Evolutionary conservation across 2,329 filamentous ascomycete species (phyloP).

Genomic region (Alternaria solani): DNA sequence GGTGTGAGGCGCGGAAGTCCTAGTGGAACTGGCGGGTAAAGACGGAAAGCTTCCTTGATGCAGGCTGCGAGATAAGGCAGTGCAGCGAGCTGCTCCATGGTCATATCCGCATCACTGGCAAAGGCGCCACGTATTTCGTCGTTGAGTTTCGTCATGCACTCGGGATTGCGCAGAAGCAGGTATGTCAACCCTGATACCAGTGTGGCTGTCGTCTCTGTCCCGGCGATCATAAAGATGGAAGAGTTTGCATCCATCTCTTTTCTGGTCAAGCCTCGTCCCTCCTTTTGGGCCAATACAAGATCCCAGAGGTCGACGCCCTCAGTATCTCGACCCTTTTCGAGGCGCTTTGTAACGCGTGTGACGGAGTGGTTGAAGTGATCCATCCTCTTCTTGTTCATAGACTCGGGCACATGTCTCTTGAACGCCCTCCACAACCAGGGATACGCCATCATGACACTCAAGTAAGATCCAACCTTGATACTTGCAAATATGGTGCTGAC

Average conservation of each 20-base stretch:
- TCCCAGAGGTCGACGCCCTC: constrained; percentile 52
- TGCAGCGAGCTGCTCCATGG: constrained; percentile 36
- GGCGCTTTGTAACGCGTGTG: constrained; percentile 39
- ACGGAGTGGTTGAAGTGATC: constrained; percentile 32
- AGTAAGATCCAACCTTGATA: constrained; percentile 20
- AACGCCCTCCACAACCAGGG: constrained; percentile 16
- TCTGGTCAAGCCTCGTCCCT: constrained; percentile 34
- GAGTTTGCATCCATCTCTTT: constrained; percentile 53
- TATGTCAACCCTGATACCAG: constrained; percentile 51
- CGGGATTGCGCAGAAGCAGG: constrained; percentile 42
- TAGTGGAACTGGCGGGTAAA: constrained; percentile 54
- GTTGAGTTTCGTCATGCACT: constrained; percentile 35
- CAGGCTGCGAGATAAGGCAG: constrained; percentile 52
- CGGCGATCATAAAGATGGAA: constrained; percentile 53
- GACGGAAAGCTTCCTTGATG: constrained; percentile 53
- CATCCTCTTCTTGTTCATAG: constrained; percentile 18
- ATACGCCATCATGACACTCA: constrained; percentile 22
- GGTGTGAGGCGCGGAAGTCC: constrained; percentile 48
- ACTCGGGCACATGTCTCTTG: constrained; percentile 9
- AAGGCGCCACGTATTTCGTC: constrained; percentile 42
- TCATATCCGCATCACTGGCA: constrained; percentile 43
- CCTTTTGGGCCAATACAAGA: constrained; percentile 48
- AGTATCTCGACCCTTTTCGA: constrained; percentile 34
- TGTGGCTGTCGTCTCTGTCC: constrained; percentile 57
- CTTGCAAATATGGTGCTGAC: constrained; percentile 34